Base-by-base conservation (phyloP, 2,329 filamentous ascomycete genomes). In the Trichoderma asperellum region DNA sequence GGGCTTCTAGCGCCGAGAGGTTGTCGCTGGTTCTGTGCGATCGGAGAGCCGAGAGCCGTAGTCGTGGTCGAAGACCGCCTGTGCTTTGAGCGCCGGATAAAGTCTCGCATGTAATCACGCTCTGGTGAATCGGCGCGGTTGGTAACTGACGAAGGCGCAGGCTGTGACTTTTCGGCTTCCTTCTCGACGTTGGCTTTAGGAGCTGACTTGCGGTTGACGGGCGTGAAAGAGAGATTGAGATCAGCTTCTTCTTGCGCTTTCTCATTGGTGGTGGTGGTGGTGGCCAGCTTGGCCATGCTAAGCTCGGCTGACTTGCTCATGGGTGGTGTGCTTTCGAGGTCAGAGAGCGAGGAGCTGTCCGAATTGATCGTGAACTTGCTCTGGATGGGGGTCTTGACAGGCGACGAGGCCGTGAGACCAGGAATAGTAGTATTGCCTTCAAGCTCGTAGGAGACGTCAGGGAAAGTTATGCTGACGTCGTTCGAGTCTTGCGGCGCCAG, bases 1-100 rank as follows among this genome's bases (percentile, higher is more conserved):
- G 78, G 77, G 74, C 77, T 80, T 75, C 77, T 78, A 68, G 70
- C 73, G 34, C 73, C 78, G 21, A 81, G 74, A 57, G 79, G 77
- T 43, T 72, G 72, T 40, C 79, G 75, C 71, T 76, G 74, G 6
- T 66, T n/a, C 8, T 71, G 69, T 7, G 76, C 73, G 29, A 78
- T 72, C 16, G 77, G 76, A n/a, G 77, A 79, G 4, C 77, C 78
- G 1, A 74, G 72, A 49, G 77, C 77, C 1, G 77, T 75, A 12
- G 78, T 72, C 1, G 77, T 75, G 14, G 78, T 72, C 2, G 77
- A 76, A 3, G 72, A 70, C 56, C 75, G 70, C 71, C 73, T 74
- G 12, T 73, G 76, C 24, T 73, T 76, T 32, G 78, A 75, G n/a
- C 77, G 76, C 60, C 76, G 77, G 70, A 80, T 80, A 55, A 81